These are phyloP conservation scores for Pleurotus platypus DNA, from an alignment of 768 basidiomycete genomes.

Conservation along the genomic window DNA sequence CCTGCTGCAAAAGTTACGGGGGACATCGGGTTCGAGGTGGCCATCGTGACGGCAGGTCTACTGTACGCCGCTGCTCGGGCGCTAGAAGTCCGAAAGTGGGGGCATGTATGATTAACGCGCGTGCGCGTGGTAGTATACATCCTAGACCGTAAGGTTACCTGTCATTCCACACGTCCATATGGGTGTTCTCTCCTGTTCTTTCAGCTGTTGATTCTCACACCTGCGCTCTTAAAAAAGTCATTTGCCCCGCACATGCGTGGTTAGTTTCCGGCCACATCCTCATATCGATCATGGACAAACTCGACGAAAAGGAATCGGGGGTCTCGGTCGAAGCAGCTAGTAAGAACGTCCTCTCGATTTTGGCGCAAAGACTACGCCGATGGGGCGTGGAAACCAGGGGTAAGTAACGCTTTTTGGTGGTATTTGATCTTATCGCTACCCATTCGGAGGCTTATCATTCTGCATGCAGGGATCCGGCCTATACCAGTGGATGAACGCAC, in stretches of 20 bases:
- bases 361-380: neutral
- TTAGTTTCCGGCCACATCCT: too few relatives aligned
- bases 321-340: too few relatives aligned
- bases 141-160: too few relatives aligned
- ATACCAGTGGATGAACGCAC: conserved; percentile 52
- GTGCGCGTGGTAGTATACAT: too few relatives aligned
- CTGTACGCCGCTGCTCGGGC: conserved; percentile 57
- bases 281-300: too few relatives aligned
- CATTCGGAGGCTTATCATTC: neutral
- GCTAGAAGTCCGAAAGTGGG: conserved; percentile 36
- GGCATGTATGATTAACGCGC: neutral
- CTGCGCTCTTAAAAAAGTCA: too few relatives aligned
- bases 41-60: conserved; percentile 49
- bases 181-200: too few relatives aligned
- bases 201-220: too few relatives aligned
- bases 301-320: too few relatives aligned
- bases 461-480: conserved; percentile 44
- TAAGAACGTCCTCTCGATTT: neutral
- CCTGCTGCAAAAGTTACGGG: conserved; percentile 68
- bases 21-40: conserved; percentile 81
- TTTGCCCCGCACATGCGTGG: too few relatives aligned
- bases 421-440: neutral
- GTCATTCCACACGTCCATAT: too few relatives aligned
- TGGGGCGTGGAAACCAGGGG: conserved; percentile 7
- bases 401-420: neutral